Evolutionary conservation across 2,329 filamentous ascomycete genomes (phyloP), one percentile per base, ranked within the genome.

Genomic region (Mycogone perniciosa): DNA sequence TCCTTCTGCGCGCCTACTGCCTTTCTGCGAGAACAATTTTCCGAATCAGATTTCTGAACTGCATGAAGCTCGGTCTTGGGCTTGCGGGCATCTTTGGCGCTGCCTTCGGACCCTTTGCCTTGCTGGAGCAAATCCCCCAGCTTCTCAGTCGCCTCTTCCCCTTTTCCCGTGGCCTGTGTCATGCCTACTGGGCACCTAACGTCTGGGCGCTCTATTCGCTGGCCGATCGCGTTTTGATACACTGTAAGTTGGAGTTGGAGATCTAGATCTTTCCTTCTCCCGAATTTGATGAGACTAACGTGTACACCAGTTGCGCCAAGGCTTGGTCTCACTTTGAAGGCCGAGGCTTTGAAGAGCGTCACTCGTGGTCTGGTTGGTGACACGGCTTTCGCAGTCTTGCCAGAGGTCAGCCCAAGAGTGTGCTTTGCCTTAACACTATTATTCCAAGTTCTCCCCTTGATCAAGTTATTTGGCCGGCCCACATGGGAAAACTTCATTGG

Each of bases 131-230:
- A 69, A 80, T 96, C 11, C 80, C 85, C 9, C 93, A 97, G 71
- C 75, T 99, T 26, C 70, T 93, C 53, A 85, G 83, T 63, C 80
- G 93, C 34, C 73, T 99, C 7, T 99, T 99, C 61, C 93, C 93
- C 0, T 99, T 99, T 67, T 90, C 90, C 1, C 79, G 93, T 53
- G 93, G 93, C 0, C 74, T 99, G 4, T 97, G 92, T 65, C 93
- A 99, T 72, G 93, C 93, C 1, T 99, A 99, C 67, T 99, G 93
- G 93, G 93, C 93, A 9, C 91, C 93, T 0, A 99, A 99, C 59
- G 74, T 96, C 1, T 99, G 93, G 93, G 92, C 93, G 0, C 80
- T 97, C 65, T 99, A 99, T 70, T 96, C 93, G 0, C 96, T 97
- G 65, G 73, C 79, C 2, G 93, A 99, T 63, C 80, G 93, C 48